Evolutionary conservation across 2,329 filamentous ascomycete genomes (phyloP).

Genomic region (Domatiomyces catenatus): DNA sequence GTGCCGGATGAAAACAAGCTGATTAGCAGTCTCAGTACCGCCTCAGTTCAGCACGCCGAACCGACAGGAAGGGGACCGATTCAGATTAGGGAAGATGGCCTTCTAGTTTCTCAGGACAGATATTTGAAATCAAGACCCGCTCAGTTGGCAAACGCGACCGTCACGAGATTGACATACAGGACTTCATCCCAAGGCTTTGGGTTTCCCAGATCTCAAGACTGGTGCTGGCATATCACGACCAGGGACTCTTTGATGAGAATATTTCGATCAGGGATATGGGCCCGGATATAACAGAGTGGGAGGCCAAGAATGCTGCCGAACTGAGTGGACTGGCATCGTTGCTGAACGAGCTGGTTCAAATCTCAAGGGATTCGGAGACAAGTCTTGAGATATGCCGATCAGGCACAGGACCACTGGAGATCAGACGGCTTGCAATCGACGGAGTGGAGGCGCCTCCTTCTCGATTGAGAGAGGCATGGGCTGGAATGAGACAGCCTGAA

Average conservation of each 20-base stretch:
- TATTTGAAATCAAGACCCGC: constrained; percentile 2
- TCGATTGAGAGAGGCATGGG: constrained; percentile 3
- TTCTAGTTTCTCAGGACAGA: neutral
- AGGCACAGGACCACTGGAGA: constrained; percentile 1
- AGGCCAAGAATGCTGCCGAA: constrained; percentile 22
- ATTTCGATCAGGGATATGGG: constrained; percentile 27
- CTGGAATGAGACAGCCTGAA: neutral
- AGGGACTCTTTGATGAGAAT: constrained; percentile 28
- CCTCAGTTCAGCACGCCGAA: neutral
- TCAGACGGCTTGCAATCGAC: constrained; percentile 2
- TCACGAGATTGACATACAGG: constrained; percentile 24
- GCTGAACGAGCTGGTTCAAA: constrained; percentile 20
- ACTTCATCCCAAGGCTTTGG: constrained; percentile 35
- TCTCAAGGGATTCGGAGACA: constrained; percentile 14
- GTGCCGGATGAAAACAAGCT: neutral
- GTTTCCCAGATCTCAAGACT: constrained; percentile 37
- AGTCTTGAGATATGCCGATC: constrained; percentile 22
- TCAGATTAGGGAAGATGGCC: constrained; percentile 1
- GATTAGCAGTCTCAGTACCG: neutral
- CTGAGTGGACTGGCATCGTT: constrained; percentile 20
- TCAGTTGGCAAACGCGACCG: no score
- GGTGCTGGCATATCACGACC: constrained; percentile 35
- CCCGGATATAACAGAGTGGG: constrained; percentile 27
- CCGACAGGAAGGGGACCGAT: neutral
- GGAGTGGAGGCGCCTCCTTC: constrained; percentile 2